Percentiles rank a stretch among this genome's conserved stretches.
Conservation (phyloP, 2,329 filamentous ascomycete species). For the Colletotrichum musae region DNA sequence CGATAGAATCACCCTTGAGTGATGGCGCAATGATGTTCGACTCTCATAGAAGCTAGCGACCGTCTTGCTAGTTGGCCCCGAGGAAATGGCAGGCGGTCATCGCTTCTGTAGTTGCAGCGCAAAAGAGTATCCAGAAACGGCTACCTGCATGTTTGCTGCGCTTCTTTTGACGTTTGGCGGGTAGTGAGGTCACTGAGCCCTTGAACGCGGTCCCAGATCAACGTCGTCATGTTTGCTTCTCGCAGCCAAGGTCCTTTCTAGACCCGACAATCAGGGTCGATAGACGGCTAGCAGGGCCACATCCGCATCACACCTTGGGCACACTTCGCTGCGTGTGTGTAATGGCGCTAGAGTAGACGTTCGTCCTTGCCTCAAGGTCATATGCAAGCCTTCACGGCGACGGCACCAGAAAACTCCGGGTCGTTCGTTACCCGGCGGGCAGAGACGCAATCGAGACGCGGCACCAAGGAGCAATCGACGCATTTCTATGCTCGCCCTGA, state of each 20-base stretch:
- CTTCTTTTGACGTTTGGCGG: background rate
- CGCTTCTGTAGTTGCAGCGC: background rate
- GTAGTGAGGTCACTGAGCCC: constrained; percentile 21
- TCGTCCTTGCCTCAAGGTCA: constrained; percentile 11
- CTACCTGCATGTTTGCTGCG: constrained; percentile 21
- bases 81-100: background rate
- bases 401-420: constrained; percentile 1
- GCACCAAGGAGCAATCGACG: constrained; percentile 10
- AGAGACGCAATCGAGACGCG: constrained; percentile 8
- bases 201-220: constrained; percentile 2
- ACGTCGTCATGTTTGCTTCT: constrained; percentile 5
- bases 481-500: constrained; percentile 8
- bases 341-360: background rate
- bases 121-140: constrained; percentile 7
- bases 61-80: too few relatives aligned
- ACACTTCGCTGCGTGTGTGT: background rate
- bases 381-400: constrained; percentile 11
- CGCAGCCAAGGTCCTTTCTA: constrained; percentile 16
- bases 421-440: constrained; percentile 17
- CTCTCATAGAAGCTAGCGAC: too few relatives aligned
- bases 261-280: constrained; percentile 32
- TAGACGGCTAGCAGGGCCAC: constrained; percentile 10
- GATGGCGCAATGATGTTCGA: too few relatives aligned
- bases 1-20: too few relatives aligned
- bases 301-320: constrained; percentile 1